Percentiles rank a stretch among this genome's conserved stretches.
Conservation (phyloP, 129 eudicot species). For the Lonicera japonica region DNA sequence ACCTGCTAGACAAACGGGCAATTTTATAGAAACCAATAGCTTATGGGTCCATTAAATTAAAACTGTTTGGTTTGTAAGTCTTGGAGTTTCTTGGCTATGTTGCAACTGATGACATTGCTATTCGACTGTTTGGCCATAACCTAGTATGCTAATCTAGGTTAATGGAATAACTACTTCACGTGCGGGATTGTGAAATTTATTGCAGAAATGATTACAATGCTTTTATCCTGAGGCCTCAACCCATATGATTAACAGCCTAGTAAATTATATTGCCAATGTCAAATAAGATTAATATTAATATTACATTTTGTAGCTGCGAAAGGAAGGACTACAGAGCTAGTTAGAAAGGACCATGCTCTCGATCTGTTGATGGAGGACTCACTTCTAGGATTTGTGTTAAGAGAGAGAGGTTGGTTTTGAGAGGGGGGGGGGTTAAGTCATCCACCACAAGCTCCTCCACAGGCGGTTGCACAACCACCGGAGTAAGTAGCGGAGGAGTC, state of each 20-base stretch:
- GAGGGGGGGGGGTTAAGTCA: neutral
- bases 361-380: neutral
- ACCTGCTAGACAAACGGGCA: neutral
- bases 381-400: too few relatives aligned
- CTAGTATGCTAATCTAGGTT: neutral
- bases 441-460: constrained; percentile 34
- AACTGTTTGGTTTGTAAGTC: neutral
- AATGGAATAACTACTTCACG: neutral
- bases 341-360: neutral
- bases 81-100: neutral
- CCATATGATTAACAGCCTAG: neutral
- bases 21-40: neutral
- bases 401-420: too few relatives aligned
- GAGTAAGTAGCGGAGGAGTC: constrained; percentile 23
- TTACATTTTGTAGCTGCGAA: neutral
- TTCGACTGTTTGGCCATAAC: neutral
- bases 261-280: neutral
- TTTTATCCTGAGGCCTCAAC: neutral
- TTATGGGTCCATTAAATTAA: neutral
- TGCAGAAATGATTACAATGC: neutral
- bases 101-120: too few relatives aligned
- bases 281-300: too few relatives aligned
- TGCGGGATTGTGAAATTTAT: neutral
- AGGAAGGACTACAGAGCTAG: neutral
- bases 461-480: constrained; percentile 40